These are phyloP conservation scores for Globisporangium heterothallicum DNA, from an alignment of 352 stramenopile genomes.

Conservation along the genomic window DNA sequence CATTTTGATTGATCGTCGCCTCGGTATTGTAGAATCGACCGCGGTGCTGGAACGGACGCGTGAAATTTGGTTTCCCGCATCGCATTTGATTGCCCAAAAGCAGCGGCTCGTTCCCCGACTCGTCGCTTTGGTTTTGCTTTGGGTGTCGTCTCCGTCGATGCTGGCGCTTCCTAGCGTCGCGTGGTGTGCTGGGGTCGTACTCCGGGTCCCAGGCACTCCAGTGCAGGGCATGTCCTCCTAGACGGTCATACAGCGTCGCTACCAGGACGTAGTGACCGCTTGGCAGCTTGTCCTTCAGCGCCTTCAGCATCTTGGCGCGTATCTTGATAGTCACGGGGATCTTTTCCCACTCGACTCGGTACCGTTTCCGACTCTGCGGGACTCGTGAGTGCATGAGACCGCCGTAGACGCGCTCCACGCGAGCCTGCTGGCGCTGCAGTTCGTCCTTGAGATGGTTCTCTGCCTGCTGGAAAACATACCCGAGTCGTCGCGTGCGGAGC, in stretches of 20 bases:
- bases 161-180: slow-evolving; percentile 3
- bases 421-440: slow-evolving; percentile 54
- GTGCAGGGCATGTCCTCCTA: slow-evolving; percentile 72
- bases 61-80: slow-evolving; percentile 41
- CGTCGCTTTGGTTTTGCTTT: slow-evolving; percentile 2
- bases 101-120: not conserved
- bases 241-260: slow-evolving; percentile 76
- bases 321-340: slow-evolving; percentile 78
- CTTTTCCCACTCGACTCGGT: slow-evolving; percentile 62
- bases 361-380: slow-evolving; percentile 38
- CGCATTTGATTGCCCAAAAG: slow-evolving; percentile 2
- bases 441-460: slow-evolving; percentile 49
- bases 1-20: slow-evolving; percentile 65
- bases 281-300: slow-evolving; percentile 82
- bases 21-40: slow-evolving; percentile 85
- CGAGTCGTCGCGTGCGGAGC: slow-evolving; percentile 43
- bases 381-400: slow-evolving; percentile 32
- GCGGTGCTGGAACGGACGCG: slow-evolving; percentile 66
- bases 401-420: slow-evolving; percentile 60
- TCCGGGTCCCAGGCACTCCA: slow-evolving; percentile 71
- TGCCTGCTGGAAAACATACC: slow-evolving; percentile 69
- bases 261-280: slow-evolving; percentile 77
- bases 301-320: slow-evolving; percentile 52
- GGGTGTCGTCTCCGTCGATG: slow-evolving; percentile 5
- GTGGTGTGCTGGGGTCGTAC: slow-evolving; percentile 6